Evolutionary conservation across 495 filamentous ascomycete species (phyloP), one percentile per base, ranked within the genome.

Genomic region (Penicillium ucsense): DNA sequence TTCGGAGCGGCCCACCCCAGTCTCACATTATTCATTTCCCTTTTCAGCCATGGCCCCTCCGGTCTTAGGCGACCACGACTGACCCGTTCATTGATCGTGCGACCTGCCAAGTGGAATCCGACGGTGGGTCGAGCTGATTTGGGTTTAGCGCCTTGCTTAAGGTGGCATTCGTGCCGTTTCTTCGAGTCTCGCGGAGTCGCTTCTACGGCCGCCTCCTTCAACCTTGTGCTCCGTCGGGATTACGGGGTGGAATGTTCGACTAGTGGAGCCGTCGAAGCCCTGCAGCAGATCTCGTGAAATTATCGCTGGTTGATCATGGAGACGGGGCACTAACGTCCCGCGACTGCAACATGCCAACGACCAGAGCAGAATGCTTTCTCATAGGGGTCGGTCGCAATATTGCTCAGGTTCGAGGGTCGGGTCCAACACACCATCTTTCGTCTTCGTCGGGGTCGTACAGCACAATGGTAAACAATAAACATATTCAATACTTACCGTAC

Each of bases 161-260:
- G 41, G 41, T 43, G 41, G 41, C 34, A 43, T 43, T 43, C 31
- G 6, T 43, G 29, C 41, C 31, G 41, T 43, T 41, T 35, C 30
- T 36, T 28, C 45, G 28, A 20, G 20, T 20, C 20, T 20, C 20
- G 20, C 20, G 20, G 20, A 20, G 20, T 20, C 20, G 20, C 20
- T 20, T 20, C 20, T 20, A 20, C 20, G 20, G 20, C 20, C 2
- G 20, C 1, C 20, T 1, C 20, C 20, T n/a, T n/a, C n/a, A n/a
- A 2, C 20, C 20, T 20, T 20, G 20, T 20, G 49, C 36, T 8
- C 34, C 31, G 27, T 11, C 40, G 6, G 41, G 27, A 32, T 33
- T 33, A 2, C 31, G 43, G 43, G 43, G 46, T 61, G 48, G 58
- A 61, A 61, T 57, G 51, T 61, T 61, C 58, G 47, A 8, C 55